Evolutionary conservation across 495 filamentous ascomycete genomes (phyloP).

Genomic region (Penicillium odoratum): DNA sequence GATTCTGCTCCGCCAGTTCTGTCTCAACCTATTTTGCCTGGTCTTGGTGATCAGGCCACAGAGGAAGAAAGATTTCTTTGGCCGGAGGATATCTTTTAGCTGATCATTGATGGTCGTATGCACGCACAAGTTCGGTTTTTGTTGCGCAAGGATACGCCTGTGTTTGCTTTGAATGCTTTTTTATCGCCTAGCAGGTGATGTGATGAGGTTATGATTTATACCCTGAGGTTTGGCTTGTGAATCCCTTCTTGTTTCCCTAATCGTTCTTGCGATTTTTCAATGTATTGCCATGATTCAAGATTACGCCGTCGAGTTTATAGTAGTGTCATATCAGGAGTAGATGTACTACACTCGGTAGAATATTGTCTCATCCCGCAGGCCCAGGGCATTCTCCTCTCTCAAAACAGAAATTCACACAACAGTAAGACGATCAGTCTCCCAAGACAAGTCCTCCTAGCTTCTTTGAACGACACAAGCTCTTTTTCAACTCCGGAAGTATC

Average conservation of each 20-base stretch:
- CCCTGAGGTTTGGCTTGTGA: background rate
- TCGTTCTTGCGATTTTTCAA: background rate
- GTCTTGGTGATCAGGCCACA: slow-evolving; percentile 7
- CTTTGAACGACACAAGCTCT: too few species aligned
- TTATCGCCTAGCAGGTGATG: slow-evolving; percentile 18
- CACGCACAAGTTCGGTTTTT: background rate
- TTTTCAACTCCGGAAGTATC: too few species aligned
- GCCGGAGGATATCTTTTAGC: slow-evolving; percentile 37
- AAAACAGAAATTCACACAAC: too few species aligned
- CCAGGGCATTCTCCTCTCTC: too few species aligned
- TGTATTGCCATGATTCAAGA: background rate
- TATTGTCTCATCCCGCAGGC: too few species aligned
- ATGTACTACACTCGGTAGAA: too few species aligned
- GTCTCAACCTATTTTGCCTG: slow-evolving; percentile 8
- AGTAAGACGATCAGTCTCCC: too few species aligned
- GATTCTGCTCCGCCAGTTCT: slow-evolving; percentile 7
- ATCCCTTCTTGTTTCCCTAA: background rate
- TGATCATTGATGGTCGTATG: background rate
- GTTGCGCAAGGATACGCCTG: background rate
- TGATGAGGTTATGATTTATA: slow-evolving; percentile 24
- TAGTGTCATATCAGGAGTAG: background rate
- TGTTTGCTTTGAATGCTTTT: slow-evolving; percentile 3
- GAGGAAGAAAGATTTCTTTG: slow-evolving; percentile 39
- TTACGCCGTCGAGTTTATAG: background rate
- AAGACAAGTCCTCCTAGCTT: too few species aligned